Conservation (phyloP, 192 early-diverging fungal genomes). For the Coemansia umbellata region DNA sequence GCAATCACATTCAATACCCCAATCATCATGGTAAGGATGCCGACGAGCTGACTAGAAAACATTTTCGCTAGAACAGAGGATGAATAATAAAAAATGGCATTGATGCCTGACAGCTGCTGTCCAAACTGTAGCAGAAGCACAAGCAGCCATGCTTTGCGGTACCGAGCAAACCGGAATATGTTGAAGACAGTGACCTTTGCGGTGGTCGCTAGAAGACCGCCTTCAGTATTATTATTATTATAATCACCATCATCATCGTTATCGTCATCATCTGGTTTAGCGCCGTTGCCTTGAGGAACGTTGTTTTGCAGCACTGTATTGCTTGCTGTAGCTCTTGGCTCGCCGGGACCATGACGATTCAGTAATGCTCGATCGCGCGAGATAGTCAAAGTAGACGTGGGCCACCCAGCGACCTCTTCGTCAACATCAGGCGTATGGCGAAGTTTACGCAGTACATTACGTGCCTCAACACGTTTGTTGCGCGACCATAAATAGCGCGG, state of each 20-base stretch:
- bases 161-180: conserved; percentile 46
- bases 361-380: not conserved
- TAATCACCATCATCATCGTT: too few relatives aligned
- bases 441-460: conserved; percentile 23
- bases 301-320: not conserved
- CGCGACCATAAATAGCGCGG: conserved; percentile 62
- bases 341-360: not conserved
- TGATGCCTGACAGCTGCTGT: conserved; percentile 94
- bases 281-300: not conserved
- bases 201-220: not conserved
- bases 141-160: conserved; percentile 63
- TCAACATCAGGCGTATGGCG: conserved; percentile 35
- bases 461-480: conserved; percentile 27
- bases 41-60: conserved; percentile 56
- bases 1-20: conserved; percentile 72
- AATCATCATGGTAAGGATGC: conserved; percentile 74
- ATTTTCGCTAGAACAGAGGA: conserved; percentile 67
- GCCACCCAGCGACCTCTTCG: conserved; percentile 38
- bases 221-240: not conserved
- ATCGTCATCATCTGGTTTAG: conserved; percentile 8
- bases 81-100: conserved; percentile 85
- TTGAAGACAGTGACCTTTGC: conserved; percentile 37
- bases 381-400: not conserved
- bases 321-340: not conserved
- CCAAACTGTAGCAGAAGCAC: conserved; percentile 69